Conservation (phyloP, 129 eudicot species). For the Rutidosis leptorrhynchoides region DNA sequence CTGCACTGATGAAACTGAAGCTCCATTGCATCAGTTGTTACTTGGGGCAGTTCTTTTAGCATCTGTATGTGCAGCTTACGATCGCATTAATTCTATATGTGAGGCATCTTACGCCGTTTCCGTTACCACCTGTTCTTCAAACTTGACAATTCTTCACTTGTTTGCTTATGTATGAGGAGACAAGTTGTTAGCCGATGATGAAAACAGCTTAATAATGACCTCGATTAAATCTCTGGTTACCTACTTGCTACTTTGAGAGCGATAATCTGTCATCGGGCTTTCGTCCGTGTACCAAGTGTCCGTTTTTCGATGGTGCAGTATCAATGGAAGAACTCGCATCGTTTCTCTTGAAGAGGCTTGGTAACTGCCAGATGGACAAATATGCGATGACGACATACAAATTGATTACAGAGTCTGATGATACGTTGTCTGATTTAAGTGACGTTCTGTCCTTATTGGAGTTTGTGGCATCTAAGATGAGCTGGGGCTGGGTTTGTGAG, state of each 20-base stretch:
- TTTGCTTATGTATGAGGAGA: slow-evolving; percentile 65
- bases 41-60: slow-evolving; percentile 53
- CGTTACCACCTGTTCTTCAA: slow-evolving; percentile 30
- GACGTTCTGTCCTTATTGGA: slow-evolving; percentile 74
- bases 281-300: slow-evolving; percentile 56
- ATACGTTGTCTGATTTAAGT: slow-evolving; percentile 33
- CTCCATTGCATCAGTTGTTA: slow-evolving; percentile 48
- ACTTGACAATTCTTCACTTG: slow-evolving; percentile 57
- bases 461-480: slow-evolving; percentile 64
- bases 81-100: slow-evolving; percentile 55
- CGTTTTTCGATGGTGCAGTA: slow-evolving; percentile 50
- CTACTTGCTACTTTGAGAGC: slow-evolving; percentile 46
- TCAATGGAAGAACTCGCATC: slow-evolving; percentile 47
- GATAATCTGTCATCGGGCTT: slow-evolving; percentile 30
- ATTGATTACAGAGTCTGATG: slow-evolving; percentile 23
- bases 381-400: slow-evolving; percentile 2
- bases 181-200: slow-evolving; percentile 40
- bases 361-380: slow-evolving; percentile 14
- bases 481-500: slow-evolving; percentile 67
- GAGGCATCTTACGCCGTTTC: slow-evolving; percentile 57
- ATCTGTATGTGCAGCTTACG: slow-evolving; percentile 56
- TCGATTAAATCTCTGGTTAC: slow-evolving; percentile 62
- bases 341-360: slow-evolving; percentile 46
- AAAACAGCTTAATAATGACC: slow-evolving; percentile 40
- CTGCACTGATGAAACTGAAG: slow-evolving; percentile 33